Evolutionary conservation across 345 rosid genomes (phyloP), one percentile per base, ranked within the genome.

Genomic region (Durio zibethinus): DNA sequence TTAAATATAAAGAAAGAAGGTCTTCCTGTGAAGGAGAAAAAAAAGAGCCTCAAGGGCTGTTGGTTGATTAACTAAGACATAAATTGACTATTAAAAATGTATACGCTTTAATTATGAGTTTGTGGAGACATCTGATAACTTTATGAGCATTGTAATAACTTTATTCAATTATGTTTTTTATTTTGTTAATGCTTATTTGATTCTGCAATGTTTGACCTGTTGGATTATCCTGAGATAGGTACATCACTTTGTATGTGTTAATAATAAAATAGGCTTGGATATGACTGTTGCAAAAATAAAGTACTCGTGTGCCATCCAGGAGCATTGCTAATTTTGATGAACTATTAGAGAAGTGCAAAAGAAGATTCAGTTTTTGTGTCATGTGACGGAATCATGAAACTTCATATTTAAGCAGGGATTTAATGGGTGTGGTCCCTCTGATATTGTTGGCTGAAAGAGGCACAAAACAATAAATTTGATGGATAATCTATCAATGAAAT

Each of bases 401-500:
- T 25, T 45, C 11, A 47, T 69, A 47, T 16, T 47, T 69, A 47
- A 45, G 11, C 33, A 33, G 42, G 38, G 73, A 4, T 68, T 45
- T 25, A 45, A 45, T 45, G 73, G 56, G 33, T 45, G 56, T 45
- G 73, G 56, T 68, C 73, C 73, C 56, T 68, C 54, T 45, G 12
- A 68, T 45, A 4, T 10, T 65, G 47, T 65, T 65, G 18, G 45
- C 70, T 62, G 4, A 36, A 65, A 65, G 14, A 35, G 45, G 45
- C 45, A 20, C 7, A n/a, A n/a, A 65, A 65, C 47, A 65, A n/a
- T 38, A 10, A 36, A 38, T 38, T 63, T 38, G 4, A 65, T 40
- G 25, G 70, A 64, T 64, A 20, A 64, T 65, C 48, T 65, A 64
- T 64, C n/a, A 65, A 20, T 38, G 70, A 36, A 64, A 36, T 36